phyloP scores from a whole-genome alignment of 495 filamentous ascomycete species.

The Tuber calosporum region DNA sequence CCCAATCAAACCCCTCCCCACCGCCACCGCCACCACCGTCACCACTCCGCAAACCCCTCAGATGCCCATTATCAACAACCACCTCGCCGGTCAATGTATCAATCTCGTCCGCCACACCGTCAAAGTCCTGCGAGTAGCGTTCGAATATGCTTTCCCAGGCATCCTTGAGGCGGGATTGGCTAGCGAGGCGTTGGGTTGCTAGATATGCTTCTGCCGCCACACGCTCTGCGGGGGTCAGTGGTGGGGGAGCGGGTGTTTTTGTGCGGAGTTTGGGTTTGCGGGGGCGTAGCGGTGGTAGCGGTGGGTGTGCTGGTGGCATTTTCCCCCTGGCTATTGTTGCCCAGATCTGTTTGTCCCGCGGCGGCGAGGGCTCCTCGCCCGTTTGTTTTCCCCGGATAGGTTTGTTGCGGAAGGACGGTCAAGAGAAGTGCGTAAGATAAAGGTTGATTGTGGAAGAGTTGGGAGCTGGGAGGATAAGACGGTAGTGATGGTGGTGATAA shows the following conservation, averaged over 20 bases:
- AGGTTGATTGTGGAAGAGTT: background rate
- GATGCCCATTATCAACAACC: conserved; percentile 80
- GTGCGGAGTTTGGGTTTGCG: background rate
- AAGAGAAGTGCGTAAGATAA: background rate
- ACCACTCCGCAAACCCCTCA: conserved; percentile 18
- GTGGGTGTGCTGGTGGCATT: background rate
- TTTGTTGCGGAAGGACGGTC: background rate
- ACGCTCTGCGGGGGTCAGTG: background rate
- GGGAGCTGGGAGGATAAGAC: background rate
- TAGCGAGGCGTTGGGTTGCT: conserved; percentile 17
- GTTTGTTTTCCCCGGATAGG: background rate
- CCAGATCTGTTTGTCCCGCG: background rate
- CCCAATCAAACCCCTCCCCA: conserved; percentile 7
- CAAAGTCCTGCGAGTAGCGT: conserved; percentile 79
- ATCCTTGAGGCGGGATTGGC: conserved; percentile 57
- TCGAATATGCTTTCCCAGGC: conserved; percentile 79
- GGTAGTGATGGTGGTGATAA: background rate
- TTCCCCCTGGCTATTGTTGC: background rate
- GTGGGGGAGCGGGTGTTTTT: background rate
- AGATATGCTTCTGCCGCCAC: conserved; percentile 21
- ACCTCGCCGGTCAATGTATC: conserved; percentile 70
- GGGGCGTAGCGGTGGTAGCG: conserved; percentile 8
- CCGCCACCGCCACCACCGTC: conserved; percentile 3
- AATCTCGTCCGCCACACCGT: conserved; percentile 72
- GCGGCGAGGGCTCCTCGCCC: background rate